Percentiles rank a stretch among this genome's conserved stretches.
Conservation (phyloP, 805 yeast species). For the Scheffersomyces coipomensis region DNA sequence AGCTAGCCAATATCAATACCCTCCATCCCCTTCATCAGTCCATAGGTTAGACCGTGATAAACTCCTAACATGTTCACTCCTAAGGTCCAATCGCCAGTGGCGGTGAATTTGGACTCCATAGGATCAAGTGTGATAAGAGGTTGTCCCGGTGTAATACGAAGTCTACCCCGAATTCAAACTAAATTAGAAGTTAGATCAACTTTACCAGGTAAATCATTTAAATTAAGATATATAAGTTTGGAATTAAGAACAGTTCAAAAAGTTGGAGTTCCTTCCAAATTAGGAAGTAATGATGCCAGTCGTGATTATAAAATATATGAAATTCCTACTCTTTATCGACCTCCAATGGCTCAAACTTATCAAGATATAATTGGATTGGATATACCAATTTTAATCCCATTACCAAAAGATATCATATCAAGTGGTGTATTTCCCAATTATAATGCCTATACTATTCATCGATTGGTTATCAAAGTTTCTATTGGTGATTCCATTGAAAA, state of each 20-base stretch:
- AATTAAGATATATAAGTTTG: conserved; percentile 47
- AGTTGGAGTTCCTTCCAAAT: conserved; percentile 37
- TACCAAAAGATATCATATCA: conserved; percentile 52
- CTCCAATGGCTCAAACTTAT: conserved; percentile 37
- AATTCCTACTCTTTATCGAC: conserved; percentile 34
- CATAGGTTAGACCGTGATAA: no score
- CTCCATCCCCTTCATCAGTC: conserved; percentile 3
- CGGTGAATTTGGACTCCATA: conserved; percentile 46
- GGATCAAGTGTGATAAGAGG: conserved; percentile 57
- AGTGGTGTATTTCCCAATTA: conserved; percentile 49
- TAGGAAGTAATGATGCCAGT: conserved; percentile 34
- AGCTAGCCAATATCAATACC: background rate
- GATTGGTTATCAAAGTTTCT: conserved; percentile 37
- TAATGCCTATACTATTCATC: conserved; percentile 48
- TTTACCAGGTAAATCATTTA: conserved; percentile 43
- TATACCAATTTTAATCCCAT: conserved; percentile 55
- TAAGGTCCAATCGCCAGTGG: conserved; percentile 21
- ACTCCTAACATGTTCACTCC: background rate
- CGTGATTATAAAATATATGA: conserved; percentile 34
- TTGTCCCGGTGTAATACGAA: conserved; percentile 67
- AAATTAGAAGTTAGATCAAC: conserved; percentile 53
- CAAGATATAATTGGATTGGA: conserved; percentile 53
- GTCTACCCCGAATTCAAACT: conserved; percentile 58
- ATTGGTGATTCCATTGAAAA: conserved; percentile 27
- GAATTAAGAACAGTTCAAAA: conserved; percentile 51